Evolutionary conservation across 176 grass and related monocot genomes (phyloP).

Genomic region (Eremochloa ophiuroides): DNA sequence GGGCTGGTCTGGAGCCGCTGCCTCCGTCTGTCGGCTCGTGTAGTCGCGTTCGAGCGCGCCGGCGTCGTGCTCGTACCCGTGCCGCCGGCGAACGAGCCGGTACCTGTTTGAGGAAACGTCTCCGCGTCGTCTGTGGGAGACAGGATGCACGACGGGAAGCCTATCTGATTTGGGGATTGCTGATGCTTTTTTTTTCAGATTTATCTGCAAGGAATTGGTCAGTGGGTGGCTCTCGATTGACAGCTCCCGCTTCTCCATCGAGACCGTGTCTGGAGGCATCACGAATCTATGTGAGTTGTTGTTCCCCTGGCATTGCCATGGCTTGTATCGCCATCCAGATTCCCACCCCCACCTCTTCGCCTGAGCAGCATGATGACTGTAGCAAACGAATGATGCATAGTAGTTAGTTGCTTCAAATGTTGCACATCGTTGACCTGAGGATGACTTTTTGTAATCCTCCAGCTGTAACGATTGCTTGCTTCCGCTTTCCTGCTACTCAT

Average conservation of each 20-base stretch:
- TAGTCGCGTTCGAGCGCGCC: background rate
- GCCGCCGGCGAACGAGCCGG: background rate
- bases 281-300: conserved; percentile 80
- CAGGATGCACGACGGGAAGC: background rate
- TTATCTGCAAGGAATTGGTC: conserved; percentile 70
- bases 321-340: background rate
- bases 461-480: background rate
- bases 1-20: background rate
- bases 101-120: conserved; percentile 32
- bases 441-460: too few relatives aligned
- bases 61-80: background rate
- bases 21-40: background rate
- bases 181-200: conserved; percentile 45
- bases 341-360: background rate
- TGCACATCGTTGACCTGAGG: background rate
- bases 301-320: background rate
- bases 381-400: background rate
- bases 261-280: conserved; percentile 89
- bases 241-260: conserved; percentile 64
- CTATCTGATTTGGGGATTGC: conserved; percentile 3
- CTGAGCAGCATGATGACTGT: background rate
- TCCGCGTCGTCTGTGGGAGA: background rate
- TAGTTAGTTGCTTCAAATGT: background rate
- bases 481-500: background rate
- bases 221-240: conserved; percentile 52